Evolutionary conservation across 305 asterid species (phyloP).

Genomic region (Rubia balearica): DNA sequence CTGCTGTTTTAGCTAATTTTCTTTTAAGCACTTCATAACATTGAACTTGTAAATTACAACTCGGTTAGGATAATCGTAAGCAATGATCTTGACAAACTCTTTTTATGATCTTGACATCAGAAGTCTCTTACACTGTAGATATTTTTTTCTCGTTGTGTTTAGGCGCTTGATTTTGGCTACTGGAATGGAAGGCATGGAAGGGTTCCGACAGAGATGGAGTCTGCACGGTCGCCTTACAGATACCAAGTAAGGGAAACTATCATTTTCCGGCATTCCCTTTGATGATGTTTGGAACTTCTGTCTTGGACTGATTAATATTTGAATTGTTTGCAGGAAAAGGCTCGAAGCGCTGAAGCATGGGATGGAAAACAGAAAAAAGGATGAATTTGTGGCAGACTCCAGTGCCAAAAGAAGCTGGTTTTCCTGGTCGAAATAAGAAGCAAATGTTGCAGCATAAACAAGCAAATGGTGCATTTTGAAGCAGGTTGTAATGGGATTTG

Average conservation of each 20-base stretch:
- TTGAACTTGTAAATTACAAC: not conserved
- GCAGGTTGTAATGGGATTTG: no score
- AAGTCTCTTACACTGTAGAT: not conserved
- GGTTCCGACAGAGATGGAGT: slow-evolving; percentile 93
- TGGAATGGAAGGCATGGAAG: slow-evolving; percentile 84
- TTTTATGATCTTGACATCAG: not conserved
- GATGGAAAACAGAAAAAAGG: slow-evolving; percentile 52
- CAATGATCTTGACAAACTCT: not conserved
- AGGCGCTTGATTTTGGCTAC: slow-evolving; percentile 94
- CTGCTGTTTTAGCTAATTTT: not conserved
- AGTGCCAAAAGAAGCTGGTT: slow-evolving; percentile 57
- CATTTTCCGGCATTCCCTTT: not conserved
- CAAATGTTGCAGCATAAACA: not conserved
- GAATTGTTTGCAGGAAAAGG: slow-evolving; percentile 44
- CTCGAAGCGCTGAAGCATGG: slow-evolving; percentile 71
- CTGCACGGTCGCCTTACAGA: slow-evolving; percentile 80
- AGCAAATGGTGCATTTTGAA: no score
- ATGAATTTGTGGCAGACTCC: slow-evolving; percentile 28
- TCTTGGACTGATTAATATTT: not conserved
- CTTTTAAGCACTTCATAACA: not conserved
- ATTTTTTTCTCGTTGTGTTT: slow-evolving; percentile 1
- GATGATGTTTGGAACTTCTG: not conserved
- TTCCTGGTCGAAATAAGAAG: slow-evolving; percentile 49
- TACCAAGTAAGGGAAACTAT: slow-evolving; percentile 46
- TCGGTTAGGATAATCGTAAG: not conserved